Evolutionary conservation across 495 filamentous ascomycete genomes (phyloP).

Genomic region (Rostrohypoxylon terebratum): DNA sequence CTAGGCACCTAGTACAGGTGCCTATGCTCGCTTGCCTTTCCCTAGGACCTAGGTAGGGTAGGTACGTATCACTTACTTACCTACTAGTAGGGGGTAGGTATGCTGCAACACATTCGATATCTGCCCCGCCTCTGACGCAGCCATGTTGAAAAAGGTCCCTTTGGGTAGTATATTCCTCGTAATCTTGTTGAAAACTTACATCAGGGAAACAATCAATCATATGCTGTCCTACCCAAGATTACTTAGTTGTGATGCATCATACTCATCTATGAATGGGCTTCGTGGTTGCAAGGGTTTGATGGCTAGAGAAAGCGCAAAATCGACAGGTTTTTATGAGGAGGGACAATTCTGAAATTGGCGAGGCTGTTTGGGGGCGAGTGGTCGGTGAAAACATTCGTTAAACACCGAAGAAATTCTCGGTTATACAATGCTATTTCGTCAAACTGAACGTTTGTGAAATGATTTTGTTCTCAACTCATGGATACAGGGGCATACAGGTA

Average conservation of each 20-base stretch:
- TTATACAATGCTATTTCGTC: neutral
- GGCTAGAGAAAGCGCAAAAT: neutral
- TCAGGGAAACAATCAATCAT: slow-evolving; percentile 12
- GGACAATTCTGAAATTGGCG: neutral
- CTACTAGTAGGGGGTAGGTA: no score
- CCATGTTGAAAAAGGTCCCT: slow-evolving; percentile 19
- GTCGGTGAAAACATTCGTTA: neutral
- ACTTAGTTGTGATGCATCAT: slow-evolving; percentile 26
- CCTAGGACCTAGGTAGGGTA: neutral
- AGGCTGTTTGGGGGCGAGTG: neutral
- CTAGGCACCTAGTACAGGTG: slow-evolving; percentile 10
- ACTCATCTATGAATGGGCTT: neutral
- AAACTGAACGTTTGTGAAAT: neutral
- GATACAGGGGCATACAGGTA: neutral
- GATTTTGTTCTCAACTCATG: neutral
- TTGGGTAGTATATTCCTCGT: slow-evolving; percentile 21
- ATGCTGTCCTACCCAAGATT: slow-evolving; percentile 38
- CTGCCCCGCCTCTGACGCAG: slow-evolving; percentile 40
- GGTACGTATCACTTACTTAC: slow-evolving; percentile 11
- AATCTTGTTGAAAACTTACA: slow-evolving; percentile 17
- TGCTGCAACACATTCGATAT: slow-evolving; percentile 17
- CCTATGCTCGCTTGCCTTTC: neutral
- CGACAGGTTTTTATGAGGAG: neutral
- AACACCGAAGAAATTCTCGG: slow-evolving; percentile 12
- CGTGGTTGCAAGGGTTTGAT: neutral